Evolutionary conservation across 805 yeast species (phyloP), one percentile per base, ranked within the genome.

Genomic region (Monosporozyma aerobia): DNA sequence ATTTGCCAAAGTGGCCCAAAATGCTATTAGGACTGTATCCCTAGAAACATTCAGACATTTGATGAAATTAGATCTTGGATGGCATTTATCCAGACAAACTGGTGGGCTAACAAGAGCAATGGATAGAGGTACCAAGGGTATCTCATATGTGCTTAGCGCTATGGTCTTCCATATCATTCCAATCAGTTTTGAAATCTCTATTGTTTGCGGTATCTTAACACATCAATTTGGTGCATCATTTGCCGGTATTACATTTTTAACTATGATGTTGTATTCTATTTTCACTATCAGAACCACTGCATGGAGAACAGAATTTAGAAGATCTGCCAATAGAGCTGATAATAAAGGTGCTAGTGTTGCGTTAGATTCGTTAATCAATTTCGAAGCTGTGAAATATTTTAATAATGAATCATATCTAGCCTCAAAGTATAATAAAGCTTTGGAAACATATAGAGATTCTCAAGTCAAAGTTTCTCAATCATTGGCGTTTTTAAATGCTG

Each of bases 121-220:
- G 62, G 99, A 94, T 63, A 76, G 99, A 57, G 99, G 99, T 68
- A 92, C 98, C 1, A 92, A 94, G 62, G 99, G 99, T 73, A 92
- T 94, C 51, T 84, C 95, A 11, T 90, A 87, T 61, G 97, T 94
- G 5, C 73, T 94, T 47, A 82, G 87, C 39, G 96, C 98, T 2
- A 87, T 92, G 96, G 96, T 94, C n/a, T 92, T 94, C 73, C 98
- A 94, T 67, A 90, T 94, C 39, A 74, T 92, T 35, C 99, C 99
- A 8, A 86, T 92, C 43, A 77, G 95, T 3, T 86, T 94, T 65
- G 99, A 94, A 67, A 94, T 94, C 51, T 78, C 87, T 2, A 84
- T 94, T 52, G 99, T 94, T 11, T 87, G 97, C 65, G 96, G 97
- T 53, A 86, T 94, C 45, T 73, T 94, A 59, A 89, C 97, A 14